A percentile compares a stretch with the other conserved stretches of the same genome.
Conservation (phyloP, 495 filamentous ascomycete species). For the Trichoderma gamsii region DNA sequence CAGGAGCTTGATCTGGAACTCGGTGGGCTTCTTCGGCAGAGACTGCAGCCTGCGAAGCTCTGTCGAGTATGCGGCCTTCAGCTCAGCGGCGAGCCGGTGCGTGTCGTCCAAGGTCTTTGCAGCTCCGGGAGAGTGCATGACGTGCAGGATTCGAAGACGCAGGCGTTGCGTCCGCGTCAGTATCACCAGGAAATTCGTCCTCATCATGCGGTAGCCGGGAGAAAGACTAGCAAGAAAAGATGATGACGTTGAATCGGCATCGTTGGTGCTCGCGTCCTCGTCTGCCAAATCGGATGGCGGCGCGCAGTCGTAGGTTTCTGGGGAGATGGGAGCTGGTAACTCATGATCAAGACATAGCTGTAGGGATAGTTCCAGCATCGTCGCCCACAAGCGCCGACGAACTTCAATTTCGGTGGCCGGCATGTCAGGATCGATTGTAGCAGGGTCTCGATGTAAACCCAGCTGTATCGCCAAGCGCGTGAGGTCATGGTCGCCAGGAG, state of each 20-base stretch:
- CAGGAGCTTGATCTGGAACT: slow-evolving; percentile 8
- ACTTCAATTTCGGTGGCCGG: slow-evolving; percentile 41
- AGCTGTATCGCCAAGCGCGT: neutral
- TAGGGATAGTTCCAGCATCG: slow-evolving; percentile 44
- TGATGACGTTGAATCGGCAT: slow-evolving; percentile 1
- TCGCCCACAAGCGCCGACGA: slow-evolving; percentile 46
- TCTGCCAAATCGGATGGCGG: slow-evolving; percentile 32
- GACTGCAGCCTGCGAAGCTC: neutral
- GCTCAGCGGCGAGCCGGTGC: neutral
- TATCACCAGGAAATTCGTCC: slow-evolving; percentile 29
- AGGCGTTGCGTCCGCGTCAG: slow-evolving; percentile 32
- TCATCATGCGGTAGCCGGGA: slow-evolving; percentile 20
- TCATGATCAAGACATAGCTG: slow-evolving; percentile 42
- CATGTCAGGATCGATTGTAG: slow-evolving; percentile 13
- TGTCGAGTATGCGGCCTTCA: neutral
- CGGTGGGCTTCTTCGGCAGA: neutral
- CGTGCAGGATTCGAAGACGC: slow-evolving; percentile 33
- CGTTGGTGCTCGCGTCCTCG: slow-evolving; percentile 28
- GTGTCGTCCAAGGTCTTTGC: neutral
- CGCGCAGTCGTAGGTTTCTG: slow-evolving; percentile 40
- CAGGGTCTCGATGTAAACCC: slow-evolving; percentile 8
- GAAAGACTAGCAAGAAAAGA: neutral
- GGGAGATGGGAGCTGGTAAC: slow-evolving; percentile 39
- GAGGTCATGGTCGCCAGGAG: slow-evolving; percentile 8
- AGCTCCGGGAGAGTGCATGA: slow-evolving; percentile 30